Percentiles rank a stretch among this genome's conserved stretches.
Evolutionary conservation across 2,329 filamentous ascomycete genomes (phyloP).

Genomic region (Zymoseptoria pseudotritici): DNA sequence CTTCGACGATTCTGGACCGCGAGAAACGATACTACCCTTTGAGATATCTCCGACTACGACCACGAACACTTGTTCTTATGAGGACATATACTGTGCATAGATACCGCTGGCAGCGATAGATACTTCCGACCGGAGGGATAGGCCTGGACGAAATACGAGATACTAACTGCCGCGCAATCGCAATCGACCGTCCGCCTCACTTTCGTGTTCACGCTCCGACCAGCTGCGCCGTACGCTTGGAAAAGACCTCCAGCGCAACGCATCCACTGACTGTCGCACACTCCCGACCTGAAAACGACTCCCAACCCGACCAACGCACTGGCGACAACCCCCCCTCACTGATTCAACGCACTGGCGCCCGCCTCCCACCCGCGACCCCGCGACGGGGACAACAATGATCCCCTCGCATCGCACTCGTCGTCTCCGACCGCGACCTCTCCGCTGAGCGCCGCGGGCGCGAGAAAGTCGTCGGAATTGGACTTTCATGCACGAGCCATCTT

Average conservation of each 20-base stretch:
- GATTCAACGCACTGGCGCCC: conserved; percentile 21
- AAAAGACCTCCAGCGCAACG: no score
- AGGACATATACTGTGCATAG: neutral
- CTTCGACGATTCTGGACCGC: no score
- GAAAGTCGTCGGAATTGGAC: conserved; percentile 25
- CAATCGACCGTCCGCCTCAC: no score
- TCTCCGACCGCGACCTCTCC: conserved; percentile 7
- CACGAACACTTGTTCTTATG: neutral
- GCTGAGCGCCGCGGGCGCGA: conserved; percentile 7
- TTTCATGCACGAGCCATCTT: conserved; percentile 29
- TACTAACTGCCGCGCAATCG: neutral
- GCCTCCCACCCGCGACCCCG: conserved; percentile 17
- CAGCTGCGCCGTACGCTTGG: neutral
- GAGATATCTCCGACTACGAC: neutral
- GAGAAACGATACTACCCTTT: no score
- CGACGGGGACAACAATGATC: conserved; percentile 24
- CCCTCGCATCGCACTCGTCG: neutral
- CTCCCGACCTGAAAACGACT: neutral
- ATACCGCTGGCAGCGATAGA: neutral
- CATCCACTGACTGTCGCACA: neutral
- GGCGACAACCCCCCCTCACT: conserved; percentile 18
- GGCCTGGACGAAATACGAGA: neutral
- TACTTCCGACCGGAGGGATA: neutral
- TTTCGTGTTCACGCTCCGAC: neutral
- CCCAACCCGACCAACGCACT: conserved; percentile 7